Percentiles rank a stretch among this genome's conserved stretches.
Evolutionary conservation across 2,329 filamentous ascomycete genomes (phyloP).

Genomic region (Epichloe glyceriae): DNA sequence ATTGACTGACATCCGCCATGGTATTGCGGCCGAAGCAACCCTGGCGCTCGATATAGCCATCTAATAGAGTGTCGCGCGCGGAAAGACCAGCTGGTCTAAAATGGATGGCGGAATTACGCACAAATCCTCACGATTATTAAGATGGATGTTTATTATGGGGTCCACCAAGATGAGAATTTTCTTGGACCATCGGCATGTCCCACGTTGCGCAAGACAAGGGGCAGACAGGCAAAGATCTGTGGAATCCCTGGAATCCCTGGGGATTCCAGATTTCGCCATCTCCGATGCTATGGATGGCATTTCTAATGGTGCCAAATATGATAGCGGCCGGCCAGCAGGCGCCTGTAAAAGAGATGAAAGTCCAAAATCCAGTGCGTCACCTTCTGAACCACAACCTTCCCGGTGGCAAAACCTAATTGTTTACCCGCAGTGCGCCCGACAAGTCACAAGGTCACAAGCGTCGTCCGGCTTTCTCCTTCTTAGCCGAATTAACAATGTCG

Average conservation of each 20-base stretch:
- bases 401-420: not conserved
- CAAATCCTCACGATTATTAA: not conserved
- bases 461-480: slow-evolving; percentile 15
- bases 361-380: not conserved
- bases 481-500: slow-evolving; percentile 20
- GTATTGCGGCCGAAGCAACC: slow-evolving; percentile 8
- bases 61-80: not conserved
- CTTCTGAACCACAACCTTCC: not conserved
- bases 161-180: not conserved
- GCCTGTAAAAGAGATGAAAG: too few species aligned
- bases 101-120: not conserved
- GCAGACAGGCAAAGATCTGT: not conserved
- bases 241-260: too few species aligned
- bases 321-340: too few species aligned
- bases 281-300: not conserved
- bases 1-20: slow-evolving; percentile 8
- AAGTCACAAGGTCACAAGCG: not conserved
- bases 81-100: not conserved
- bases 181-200: not conserved
- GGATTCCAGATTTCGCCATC: not conserved
- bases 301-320: not conserved
- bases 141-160: not conserved
- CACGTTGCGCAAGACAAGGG: not conserved
- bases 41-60: slow-evolving; percentile 9
- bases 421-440: slow-evolving; percentile 3